Conservation (phyloP, 106 monocot genomes). For the Narthecium ossifragum region DNA sequence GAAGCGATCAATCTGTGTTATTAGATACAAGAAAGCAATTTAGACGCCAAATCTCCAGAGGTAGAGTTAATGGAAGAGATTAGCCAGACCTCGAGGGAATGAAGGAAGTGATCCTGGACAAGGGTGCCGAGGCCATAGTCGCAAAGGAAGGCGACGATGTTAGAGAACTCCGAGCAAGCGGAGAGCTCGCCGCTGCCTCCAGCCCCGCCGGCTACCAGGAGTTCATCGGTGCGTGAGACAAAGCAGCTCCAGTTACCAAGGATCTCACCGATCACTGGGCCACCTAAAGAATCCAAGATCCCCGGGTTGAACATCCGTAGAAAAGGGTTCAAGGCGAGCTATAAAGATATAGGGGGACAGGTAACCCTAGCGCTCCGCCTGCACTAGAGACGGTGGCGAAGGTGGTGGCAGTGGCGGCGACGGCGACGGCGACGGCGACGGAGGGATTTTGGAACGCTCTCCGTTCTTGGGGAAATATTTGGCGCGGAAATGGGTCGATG, state of each 20-base stretch:
- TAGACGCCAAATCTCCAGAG: not conserved
- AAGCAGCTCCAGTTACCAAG: constrained; percentile 49
- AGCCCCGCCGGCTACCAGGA: constrained; percentile 15
- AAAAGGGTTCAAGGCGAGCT: not conserved
- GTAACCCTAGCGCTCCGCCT: not conserved
- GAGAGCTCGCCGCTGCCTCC: constrained; percentile 23
- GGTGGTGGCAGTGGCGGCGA: too few species aligned
- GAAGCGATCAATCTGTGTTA: not conserved
- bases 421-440: too few species aligned
- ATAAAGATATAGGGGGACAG: not conserved
- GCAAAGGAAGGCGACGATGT: constrained; percentile 35
- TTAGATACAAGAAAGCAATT: not conserved
- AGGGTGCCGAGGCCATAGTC: constrained; percentile 38
- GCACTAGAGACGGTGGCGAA: not conserved
- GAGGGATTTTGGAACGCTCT: not conserved
- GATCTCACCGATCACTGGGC: constrained; percentile 32
- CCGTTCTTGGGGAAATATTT: not conserved
- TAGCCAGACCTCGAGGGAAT: constrained; percentile 43
- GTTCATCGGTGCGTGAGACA: constrained; percentile 33
- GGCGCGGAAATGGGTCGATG: too few species aligned
- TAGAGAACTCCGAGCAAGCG: constrained; percentile 17
- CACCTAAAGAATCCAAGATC: constrained; percentile 26
- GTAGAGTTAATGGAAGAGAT: not conserved
- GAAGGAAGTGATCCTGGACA: constrained; percentile 62
- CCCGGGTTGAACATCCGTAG: constrained; percentile 9